These are phyloP conservation scores for Dactylellina drechsleri DNA, from an alignment of 2,329 filamentous ascomycete species.

Conservation along the genomic window DNA sequence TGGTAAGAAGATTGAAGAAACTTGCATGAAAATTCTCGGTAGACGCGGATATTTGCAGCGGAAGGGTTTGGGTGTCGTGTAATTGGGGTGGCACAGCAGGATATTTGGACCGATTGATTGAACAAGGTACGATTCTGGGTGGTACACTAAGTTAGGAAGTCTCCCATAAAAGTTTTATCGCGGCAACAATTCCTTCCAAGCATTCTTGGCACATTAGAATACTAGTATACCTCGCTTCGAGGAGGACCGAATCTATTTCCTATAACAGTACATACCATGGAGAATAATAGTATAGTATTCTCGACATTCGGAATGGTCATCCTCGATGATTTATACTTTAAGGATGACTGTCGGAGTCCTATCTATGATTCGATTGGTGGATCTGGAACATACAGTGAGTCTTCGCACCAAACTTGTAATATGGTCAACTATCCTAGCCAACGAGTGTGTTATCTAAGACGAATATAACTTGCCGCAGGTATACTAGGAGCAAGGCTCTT, in stretches of 20 bases:
- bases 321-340: slow-evolving; percentile 43
- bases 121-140: no score
- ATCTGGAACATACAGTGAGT: slow-evolving; percentile 44
- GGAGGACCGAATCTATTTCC: no score
- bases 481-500: slow-evolving; percentile 41
- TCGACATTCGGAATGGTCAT: slow-evolving; percentile 45
- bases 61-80: no score
- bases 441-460: neutral
- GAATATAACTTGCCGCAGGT: slow-evolving; percentile 10
- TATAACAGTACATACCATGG: slow-evolving; percentile 23
- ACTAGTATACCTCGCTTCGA: no score
- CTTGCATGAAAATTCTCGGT: neutral
- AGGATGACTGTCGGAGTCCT: slow-evolving; percentile 17
- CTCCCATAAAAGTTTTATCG: no score
- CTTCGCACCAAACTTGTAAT: neutral
- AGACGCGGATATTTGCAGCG: neutral
- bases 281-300: slow-evolving; percentile 18
- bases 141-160: no score
- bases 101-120: no score
- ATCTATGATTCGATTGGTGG: slow-evolving; percentile 41
- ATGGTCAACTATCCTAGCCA: no score
- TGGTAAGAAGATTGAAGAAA: no score
- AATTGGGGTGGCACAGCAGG: no score
- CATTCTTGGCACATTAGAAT: no score
- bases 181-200: no score